Evolutionary conservation across 2,329 filamentous ascomycete species (phyloP).

Genomic region (Epichloe gansuensis): DNA sequence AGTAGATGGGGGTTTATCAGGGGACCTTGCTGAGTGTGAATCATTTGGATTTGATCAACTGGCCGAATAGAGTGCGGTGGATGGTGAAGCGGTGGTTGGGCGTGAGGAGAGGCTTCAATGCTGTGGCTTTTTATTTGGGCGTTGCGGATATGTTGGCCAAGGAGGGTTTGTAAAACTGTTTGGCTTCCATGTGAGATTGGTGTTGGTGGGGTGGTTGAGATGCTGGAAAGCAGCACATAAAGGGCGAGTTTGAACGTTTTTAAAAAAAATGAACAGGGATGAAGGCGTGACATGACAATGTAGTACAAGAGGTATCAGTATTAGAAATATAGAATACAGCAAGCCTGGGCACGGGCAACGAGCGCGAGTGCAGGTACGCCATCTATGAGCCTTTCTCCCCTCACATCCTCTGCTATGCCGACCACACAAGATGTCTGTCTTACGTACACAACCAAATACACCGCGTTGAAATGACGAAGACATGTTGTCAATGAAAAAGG

Average conservation of each 20-base stretch:
- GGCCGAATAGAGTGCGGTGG: constrained; percentile 49
- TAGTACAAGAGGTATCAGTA: constrained; percentile 11
- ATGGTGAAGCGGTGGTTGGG: constrained; percentile 40
- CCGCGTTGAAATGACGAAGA: constrained; percentile 1
- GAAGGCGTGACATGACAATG: not conserved
- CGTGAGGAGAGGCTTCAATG: constrained; percentile 48
- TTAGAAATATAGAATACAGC: constrained; percentile 14
- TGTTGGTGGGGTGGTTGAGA: no score
- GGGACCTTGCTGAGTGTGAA: constrained; percentile 50
- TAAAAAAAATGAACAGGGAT: not conserved
- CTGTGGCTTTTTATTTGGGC: constrained; percentile 54
- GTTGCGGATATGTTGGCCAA: constrained; percentile 61
- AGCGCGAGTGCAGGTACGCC: constrained; percentile 7
- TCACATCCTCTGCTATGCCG: not conserved
- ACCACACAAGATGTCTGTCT: constrained; percentile 1
- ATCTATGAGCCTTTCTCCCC: not conserved
- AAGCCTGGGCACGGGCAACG: constrained; percentile 10
- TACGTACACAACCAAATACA: constrained; percentile 1
- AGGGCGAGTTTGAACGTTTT: no score
- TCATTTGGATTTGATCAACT: constrained; percentile 56
- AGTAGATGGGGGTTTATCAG: constrained; percentile 50
- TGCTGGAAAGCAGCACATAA: no score
- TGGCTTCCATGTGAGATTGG: not conserved
- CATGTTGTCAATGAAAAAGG: not conserved
- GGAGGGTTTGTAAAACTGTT: constrained; percentile 34